Evolutionary conservation across 306 rosid species (phyloP).

Genomic region (Hippophae gyantsensis): DNA sequence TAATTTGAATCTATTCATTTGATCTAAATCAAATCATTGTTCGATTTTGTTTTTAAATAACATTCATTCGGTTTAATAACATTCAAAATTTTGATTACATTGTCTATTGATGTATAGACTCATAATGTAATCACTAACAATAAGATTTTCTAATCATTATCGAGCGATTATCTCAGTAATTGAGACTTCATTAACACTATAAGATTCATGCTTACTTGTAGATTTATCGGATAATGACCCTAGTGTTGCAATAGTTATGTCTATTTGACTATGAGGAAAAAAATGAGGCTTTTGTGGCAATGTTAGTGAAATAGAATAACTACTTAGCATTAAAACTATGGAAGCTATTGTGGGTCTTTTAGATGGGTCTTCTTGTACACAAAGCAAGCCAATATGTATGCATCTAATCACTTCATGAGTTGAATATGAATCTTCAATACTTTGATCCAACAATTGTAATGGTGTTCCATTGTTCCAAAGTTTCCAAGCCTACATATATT

Average conservation of each 20-base stretch:
- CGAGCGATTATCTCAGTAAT: constrained; percentile 2
- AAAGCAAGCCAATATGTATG: constrained; percentile 38
- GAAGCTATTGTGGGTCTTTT: constrained; percentile 42
- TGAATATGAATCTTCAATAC: constrained; percentile 13
- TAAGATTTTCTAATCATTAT: background rate
- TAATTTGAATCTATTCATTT: too few relatives aligned
- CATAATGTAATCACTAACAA: too few relatives aligned
- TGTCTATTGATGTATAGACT: too few relatives aligned
- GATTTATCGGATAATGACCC: background rate
- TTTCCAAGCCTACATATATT: constrained; percentile 32
- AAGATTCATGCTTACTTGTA: background rate
- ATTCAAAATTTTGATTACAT: too few relatives aligned
- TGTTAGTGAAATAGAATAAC: constrained; percentile 17
- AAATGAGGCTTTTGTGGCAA: too few relatives aligned
- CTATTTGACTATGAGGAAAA: background rate
- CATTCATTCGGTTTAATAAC: too few relatives aligned
- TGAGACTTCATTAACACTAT: constrained; percentile 1
- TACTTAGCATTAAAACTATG: constrained; percentile 33
- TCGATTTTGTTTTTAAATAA: too few relatives aligned
- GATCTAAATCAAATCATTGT: too few relatives aligned
- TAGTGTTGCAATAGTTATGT: background rate
- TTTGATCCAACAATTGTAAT: constrained; percentile 25
- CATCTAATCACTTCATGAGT: constrained; percentile 36
- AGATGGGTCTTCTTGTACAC: constrained; percentile 39
- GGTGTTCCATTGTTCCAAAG: constrained; percentile 23